Evolutionary conservation across 345 rosid species (phyloP), one percentile per base, ranked within the genome.

Genomic region (Trapa incisa): DNA sequence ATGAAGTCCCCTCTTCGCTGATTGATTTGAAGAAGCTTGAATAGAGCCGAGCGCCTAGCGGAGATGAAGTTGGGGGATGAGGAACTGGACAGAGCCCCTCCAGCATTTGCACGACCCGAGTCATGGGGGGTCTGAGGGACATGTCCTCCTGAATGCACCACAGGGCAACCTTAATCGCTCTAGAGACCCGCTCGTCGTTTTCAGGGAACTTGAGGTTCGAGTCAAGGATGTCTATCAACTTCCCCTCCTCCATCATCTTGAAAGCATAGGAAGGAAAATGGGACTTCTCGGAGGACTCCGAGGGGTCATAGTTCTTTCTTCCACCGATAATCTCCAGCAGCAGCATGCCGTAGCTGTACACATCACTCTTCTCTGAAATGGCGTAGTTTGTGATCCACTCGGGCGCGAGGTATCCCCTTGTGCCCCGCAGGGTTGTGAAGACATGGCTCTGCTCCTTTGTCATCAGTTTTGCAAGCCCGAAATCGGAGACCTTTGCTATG

Each of bases 111-210:
- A 72, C 72, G 61, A 81, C 81, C 66, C 60, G 77, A 63, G 75
- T 50, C 87, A 81, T 81, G 2, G 85, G 67, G 48, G 87, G 87
- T 65, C 85, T 76, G 32, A 68, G 41, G 64, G 52, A 1, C 70
- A 73, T 76, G 12, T 83, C 80, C 57, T 79, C 87, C 69, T 79
- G 85, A 29, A 81, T 81, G 43, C 85, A 81, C 85, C 85, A 81
- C 45, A 81, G 48, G 35, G 82, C 80, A 68, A 74, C 80, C 76
- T 74, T 81, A 16, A 79, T 52, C 57, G 41, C 75, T 48, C 66
- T 77, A 39, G 48, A 70, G 62, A 67, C 70, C 39, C 72, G 72
- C 13, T 37, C 7, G 15, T 75, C 78, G 35, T 62, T 71, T 66
- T 73, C 65, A 67, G 29, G 36, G 3, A 22, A 77, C 67, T 70